phyloP scores from a whole-genome alignment of 768 basidiomycete genomes.

The Coprinopsis cinerea region DNA sequence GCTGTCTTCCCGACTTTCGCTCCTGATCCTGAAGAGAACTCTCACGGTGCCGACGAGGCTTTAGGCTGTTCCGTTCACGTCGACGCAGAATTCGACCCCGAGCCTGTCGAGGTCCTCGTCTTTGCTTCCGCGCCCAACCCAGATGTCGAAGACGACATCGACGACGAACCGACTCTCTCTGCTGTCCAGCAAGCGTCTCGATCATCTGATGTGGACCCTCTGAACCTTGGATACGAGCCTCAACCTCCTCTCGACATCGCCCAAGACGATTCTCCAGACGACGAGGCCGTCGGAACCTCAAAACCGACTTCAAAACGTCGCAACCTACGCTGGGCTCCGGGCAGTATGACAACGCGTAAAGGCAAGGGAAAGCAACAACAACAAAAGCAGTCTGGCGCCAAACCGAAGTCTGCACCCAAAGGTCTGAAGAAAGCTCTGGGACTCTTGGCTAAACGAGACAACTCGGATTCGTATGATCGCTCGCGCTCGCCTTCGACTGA shows the following conservation, averaged over 20 bases:
- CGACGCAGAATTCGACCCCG: conserved; percentile 7
- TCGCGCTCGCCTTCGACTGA: background rate
- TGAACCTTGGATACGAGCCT: background rate
- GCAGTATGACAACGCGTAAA: background rate
- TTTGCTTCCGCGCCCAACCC: conserved; percentile 9
- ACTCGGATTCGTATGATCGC: no score
- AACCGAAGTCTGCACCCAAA: background rate
- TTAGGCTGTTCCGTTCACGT: background rate
- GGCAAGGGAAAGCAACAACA: background rate
- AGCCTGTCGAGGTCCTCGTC: conserved; percentile 1
- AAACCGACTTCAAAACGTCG: background rate
- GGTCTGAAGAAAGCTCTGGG: background rate
- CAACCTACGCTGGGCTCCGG: background rate
- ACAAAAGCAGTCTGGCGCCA: background rate
- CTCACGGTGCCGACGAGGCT: background rate
- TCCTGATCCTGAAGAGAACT: background rate
- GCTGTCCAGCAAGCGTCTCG: background rate
- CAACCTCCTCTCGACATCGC: background rate
- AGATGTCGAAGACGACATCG: conserved; percentile 5
- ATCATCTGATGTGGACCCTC: background rate
- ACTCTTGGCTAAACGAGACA: background rate
- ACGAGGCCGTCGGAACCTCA: no score
- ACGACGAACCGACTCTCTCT: background rate
- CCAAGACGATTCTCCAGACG: no score
- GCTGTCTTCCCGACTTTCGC: no score